These are phyloP conservation scores for Neofusicoccum kwambonambiense DNA, from an alignment of 2,329 filamentous ascomycete genomes.

Conservation along the genomic window DNA sequence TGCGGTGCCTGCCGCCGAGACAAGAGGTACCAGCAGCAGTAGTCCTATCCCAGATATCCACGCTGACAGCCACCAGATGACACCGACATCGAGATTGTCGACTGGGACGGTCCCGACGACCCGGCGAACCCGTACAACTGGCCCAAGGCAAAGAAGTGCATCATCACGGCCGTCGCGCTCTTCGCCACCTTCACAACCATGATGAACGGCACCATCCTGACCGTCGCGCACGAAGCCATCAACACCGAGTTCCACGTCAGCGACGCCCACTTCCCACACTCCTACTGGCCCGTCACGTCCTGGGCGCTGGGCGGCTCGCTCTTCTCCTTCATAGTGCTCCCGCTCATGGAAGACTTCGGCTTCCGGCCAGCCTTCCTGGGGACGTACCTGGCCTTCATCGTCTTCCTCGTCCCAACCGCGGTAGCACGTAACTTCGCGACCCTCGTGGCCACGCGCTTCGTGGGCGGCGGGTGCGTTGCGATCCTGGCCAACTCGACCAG, in stretches of 20 bases:
- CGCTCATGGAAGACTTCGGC: slow-evolving; percentile 40
- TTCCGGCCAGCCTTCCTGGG: slow-evolving; percentile 30
- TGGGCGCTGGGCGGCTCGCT: slow-evolving; percentile 39
- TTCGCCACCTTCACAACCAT: slow-evolving; percentile 33
- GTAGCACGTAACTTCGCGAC: slow-evolving; percentile 40
- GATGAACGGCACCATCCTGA: slow-evolving; percentile 39
- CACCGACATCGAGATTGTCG: slow-evolving; percentile 38
- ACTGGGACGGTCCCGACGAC: slow-evolving; percentile 51
- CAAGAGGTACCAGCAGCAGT: too few species aligned
- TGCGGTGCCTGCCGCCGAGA: too few species aligned
- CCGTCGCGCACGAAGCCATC: slow-evolving; percentile 34
- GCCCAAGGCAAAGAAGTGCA: slow-evolving; percentile 32
- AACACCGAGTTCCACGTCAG: slow-evolving; percentile 32
- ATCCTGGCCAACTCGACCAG: slow-evolving; percentile 36
- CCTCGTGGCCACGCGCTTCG: slow-evolving; percentile 37
- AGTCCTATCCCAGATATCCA: too few species aligned
- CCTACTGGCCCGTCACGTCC: slow-evolving; percentile 38
- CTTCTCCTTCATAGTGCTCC: slow-evolving; percentile 36
- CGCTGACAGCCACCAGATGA: not conserved
- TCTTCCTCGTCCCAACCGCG: slow-evolving; percentile 41
- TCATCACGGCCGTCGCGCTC: slow-evolving; percentile 32
- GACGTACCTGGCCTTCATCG: slow-evolving; percentile 35
- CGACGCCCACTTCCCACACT: slow-evolving; percentile 39
- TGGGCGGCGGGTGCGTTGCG: slow-evolving; percentile 37
- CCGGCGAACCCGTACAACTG: slow-evolving; percentile 37